A percentile compares a stretch with the other conserved stretches of the same genome.
phyloP scores from a whole-genome alignment of 2,329 filamentous ascomycete genomes.

The Botrytis deweyae region DNA sequence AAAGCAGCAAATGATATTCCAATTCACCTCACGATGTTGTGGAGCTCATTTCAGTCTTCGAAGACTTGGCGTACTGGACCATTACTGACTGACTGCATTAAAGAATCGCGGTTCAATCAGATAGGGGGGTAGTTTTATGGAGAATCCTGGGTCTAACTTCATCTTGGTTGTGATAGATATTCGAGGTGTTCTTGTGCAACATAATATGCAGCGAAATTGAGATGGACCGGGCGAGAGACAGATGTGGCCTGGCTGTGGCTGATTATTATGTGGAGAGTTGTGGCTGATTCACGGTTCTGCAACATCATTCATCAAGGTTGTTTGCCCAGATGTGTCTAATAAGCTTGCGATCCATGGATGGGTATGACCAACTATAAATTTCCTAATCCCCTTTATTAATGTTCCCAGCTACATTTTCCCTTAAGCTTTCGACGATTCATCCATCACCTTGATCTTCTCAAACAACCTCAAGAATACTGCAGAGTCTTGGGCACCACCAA shows the following conservation, averaged over 20 bases:
- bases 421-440: conserved; percentile 29
- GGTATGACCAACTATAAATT: neutral
- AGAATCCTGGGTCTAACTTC: neutral
- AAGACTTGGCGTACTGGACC: neutral
- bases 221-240: neutral
- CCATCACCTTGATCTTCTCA: conserved; percentile 48
- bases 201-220: neutral
- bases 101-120: neutral
- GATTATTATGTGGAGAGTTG: neutral
- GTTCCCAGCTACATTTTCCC: neutral
- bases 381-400: neutral
- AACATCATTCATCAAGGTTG: neutral
- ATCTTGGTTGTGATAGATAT: neutral
- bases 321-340: neutral
- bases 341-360: neutral
- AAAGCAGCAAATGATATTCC: neutral
- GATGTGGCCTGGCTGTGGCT: neutral
- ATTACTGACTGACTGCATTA: neutral
- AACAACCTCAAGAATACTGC: conserved; percentile 66
- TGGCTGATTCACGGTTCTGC: neutral
- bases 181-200: neutral
- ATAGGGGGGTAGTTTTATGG: too few relatives aligned
- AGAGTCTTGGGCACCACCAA: conserved; percentile 72
- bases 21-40: neutral
- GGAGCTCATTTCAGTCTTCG: neutral